These are phyloP conservation scores for Laburnicola sp. DNA, from an alignment of 2,329 filamentous ascomycete genomes.

Conservation along the genomic window DNA sequence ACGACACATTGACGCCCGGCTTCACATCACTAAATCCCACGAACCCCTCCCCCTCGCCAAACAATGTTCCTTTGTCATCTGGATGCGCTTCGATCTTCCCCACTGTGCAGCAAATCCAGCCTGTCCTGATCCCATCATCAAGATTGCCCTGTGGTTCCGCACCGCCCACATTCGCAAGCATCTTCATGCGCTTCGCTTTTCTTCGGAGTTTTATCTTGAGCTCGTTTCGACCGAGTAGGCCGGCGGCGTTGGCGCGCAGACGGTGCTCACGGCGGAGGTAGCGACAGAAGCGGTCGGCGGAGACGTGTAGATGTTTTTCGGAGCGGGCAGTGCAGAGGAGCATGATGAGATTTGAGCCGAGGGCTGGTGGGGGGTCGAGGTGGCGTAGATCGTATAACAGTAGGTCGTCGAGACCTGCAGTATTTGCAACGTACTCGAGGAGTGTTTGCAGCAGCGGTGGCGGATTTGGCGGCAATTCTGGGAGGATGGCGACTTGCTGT, in stretches of 20 bases:
- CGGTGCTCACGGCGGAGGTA: conserved; percentile 77
- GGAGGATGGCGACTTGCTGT: conserved; percentile 60
- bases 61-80: conserved; percentile 37
- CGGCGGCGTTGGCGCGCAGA: conserved; percentile 78
- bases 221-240: conserved; percentile 85
- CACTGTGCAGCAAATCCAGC: conserved; percentile 94
- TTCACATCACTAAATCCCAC: conserved; percentile 73
- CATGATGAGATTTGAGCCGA: conserved; percentile 91
- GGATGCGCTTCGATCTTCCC: conserved; percentile 66
- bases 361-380: conserved; percentile 81
- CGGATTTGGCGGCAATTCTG: conserved; percentile 66
- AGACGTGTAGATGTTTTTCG: conserved; percentile 90
- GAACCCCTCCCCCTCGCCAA: conserved; percentile 55
- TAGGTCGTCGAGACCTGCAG: conserved; percentile 84
- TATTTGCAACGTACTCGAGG: conserved; percentile 76
- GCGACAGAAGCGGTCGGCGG: conserved; percentile 83
- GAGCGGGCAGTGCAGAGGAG: conserved; percentile 87
- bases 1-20: conserved; percentile 66
- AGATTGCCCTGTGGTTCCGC: conserved; percentile 57
- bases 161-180: conserved; percentile 71
- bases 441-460: conserved; percentile 73
- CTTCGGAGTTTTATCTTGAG: conserved; percentile 83
- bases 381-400: conserved; percentile 78
- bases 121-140: conserved; percentile 87
- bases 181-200: conserved; percentile 77